phyloP scores from a whole-genome alignment of 2,329 filamentous ascomycete species.

The Fusarium austroafricanum region DNA sequence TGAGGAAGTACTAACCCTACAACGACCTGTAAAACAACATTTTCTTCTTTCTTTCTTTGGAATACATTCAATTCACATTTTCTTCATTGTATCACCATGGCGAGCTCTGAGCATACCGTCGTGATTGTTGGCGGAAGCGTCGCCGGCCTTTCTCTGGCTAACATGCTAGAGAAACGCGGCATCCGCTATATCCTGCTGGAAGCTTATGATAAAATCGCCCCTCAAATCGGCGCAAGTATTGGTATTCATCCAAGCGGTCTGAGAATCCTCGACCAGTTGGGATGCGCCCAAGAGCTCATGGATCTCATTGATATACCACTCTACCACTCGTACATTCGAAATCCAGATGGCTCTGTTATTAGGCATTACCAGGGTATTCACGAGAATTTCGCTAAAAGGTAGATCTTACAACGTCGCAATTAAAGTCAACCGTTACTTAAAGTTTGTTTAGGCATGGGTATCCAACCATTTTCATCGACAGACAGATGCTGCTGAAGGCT shows the following conservation, averaged over 20 bases:
- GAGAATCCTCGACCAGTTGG: constrained; percentile 60
- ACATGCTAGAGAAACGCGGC: constrained; percentile 12
- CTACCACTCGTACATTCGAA: background rate
- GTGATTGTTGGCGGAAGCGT: constrained; percentile 29
- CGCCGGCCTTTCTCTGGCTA: constrained; percentile 24
- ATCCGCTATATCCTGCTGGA: constrained; percentile 64
- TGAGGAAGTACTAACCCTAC: too few species aligned
- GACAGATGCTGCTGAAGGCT: constrained; percentile 49
- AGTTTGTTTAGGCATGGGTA: constrained; percentile 44
- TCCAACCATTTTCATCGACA: constrained; percentile 51
- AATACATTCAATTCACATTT: too few species aligned
- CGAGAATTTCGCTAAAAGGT: background rate
- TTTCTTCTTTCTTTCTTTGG: too few species aligned
- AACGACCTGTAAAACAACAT: too few species aligned
- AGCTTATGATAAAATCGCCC: constrained; percentile 54
- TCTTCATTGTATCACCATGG: background rate
- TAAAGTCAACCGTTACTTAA: fast-evolving
- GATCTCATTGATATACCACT: background rate
- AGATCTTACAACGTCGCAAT: fast-evolving
- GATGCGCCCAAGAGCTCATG: background rate
- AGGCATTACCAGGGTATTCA: background rate
- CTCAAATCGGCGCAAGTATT: constrained; percentile 61
- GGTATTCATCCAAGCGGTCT: constrained; percentile 56
- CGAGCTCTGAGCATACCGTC: background rate
- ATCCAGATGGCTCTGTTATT: background rate